These are phyloP conservation scores for Stenocarpella maydis DNA, from an alignment of 2,329 filamentous ascomycete genomes.

Conservation along the genomic window DNA sequence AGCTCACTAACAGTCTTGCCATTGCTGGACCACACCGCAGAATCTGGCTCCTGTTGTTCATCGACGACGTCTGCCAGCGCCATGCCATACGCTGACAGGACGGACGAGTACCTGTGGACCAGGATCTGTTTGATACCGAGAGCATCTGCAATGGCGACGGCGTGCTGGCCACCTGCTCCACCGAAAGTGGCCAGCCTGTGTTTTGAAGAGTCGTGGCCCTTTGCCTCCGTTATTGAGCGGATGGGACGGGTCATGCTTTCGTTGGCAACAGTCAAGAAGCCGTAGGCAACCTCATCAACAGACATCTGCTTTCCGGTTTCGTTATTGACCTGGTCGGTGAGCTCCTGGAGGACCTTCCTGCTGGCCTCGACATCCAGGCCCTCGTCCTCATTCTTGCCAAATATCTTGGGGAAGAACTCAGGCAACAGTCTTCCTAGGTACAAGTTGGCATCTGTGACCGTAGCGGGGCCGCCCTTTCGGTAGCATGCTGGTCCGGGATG, in stretches of 20 bases:
- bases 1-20: conserved; percentile 68
- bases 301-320: conserved; percentile 78
- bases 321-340: conserved; percentile 79
- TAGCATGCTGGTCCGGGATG: conserved; percentile 93
- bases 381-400: conserved; percentile 87
- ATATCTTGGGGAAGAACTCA: conserved; percentile 95
- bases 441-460: conserved; percentile 93
- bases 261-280: conserved; percentile 89
- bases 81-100: conserved; percentile 92
- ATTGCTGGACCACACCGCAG: conserved; percentile 67
- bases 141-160: conserved; percentile 87
- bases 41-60: conserved; percentile 82
- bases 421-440: conserved; percentile 85
- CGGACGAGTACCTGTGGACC: conserved; percentile 86
- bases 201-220: conserved; percentile 89
- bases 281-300: conserved; percentile 85
- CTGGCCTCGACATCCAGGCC: conserved; percentile 80
- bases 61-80: conserved; percentile 92
- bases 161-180: conserved; percentile 90
- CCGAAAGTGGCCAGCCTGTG: conserved; percentile 93
- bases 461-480: conserved; percentile 85
- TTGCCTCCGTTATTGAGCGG: conserved; percentile 87
- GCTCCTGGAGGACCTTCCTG: conserved; percentile 75
- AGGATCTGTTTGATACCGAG: conserved; percentile 87
- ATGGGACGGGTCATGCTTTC: conserved; percentile 93